Conservation (phyloP, 192 early-diverging fungal species). For the Backusella morwellensis region DNA sequence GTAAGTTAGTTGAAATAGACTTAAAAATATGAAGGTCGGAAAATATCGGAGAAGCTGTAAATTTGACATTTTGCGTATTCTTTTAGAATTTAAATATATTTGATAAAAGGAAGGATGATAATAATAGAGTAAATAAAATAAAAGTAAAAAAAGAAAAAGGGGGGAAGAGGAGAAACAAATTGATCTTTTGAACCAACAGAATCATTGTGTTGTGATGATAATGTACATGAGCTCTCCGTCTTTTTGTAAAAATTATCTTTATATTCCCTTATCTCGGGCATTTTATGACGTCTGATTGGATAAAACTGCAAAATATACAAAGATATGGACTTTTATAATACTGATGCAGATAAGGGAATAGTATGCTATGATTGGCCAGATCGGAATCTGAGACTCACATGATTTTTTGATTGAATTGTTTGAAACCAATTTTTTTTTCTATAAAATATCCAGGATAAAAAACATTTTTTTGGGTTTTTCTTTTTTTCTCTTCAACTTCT, state of each 20-base stretch:
- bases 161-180: background rate
- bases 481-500: slow-evolving; percentile 5
- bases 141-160: slow-evolving; percentile 8
- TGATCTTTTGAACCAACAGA: slow-evolving; percentile 14
- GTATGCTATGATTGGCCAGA: background rate
- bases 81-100: background rate
- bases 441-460: background rate
- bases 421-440: background rate
- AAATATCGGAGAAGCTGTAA: slow-evolving; percentile 1
- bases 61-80: background rate
- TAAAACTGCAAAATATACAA: slow-evolving; percentile 9
- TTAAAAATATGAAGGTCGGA: background rate
- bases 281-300: slow-evolving; percentile 13
- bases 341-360: slow-evolving; percentile 21
- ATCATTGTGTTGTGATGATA: background rate
- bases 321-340: slow-evolving; percentile 13
- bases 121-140: slow-evolving; percentile 8
- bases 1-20: background rate
- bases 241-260: background rate
- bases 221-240: background rate
- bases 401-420: background rate
- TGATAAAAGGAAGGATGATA: background rate
- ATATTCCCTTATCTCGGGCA: slow-evolving; percentile 12
- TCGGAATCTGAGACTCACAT: slow-evolving; percentile 12
- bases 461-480: background rate